phyloP scores from a whole-genome alignment of 371 early-diverging fungal species.

The Mortierella sp. region DNA sequence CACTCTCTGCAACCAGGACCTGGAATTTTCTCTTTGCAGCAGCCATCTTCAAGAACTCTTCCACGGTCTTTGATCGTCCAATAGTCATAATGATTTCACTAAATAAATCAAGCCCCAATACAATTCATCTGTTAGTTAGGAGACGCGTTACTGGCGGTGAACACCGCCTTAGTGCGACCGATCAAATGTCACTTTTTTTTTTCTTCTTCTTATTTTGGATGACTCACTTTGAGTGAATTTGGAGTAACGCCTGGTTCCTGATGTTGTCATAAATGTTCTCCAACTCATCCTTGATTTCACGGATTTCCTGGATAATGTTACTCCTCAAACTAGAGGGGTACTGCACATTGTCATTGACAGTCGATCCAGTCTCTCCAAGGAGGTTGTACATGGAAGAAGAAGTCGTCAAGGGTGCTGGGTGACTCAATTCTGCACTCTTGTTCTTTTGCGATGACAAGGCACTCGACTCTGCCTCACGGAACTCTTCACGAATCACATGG shows the following conservation, averaged over 20 bases:
- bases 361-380: slow-evolving; percentile 60
- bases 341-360: slow-evolving; percentile 26
- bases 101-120: slow-evolving; percentile 6
- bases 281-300: slow-evolving; percentile 30
- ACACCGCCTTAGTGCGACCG: too few species aligned
- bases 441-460: slow-evolving; percentile 12
- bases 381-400: slow-evolving; percentile 74
- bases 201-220: neutral
- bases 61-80: slow-evolving; percentile 89
- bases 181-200: too few species aligned
- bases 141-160: too few species aligned
- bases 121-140: too few species aligned
- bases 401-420: slow-evolving; percentile 38
- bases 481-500: slow-evolving; percentile 83
- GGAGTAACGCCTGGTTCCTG: slow-evolving; percentile 51
- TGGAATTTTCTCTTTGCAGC: slow-evolving; percentile 90
- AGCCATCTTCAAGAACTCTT: slow-evolving; percentile 87
- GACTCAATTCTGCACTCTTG: slow-evolving; percentile 24
- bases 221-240: slow-evolving; percentile 54
- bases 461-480: slow-evolving; percentile 41
- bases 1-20: slow-evolving; percentile 92
- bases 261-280: slow-evolving; percentile 52
- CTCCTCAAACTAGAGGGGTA: slow-evolving; percentile 65
- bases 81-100: slow-evolving; percentile 96
- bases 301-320: slow-evolving; percentile 81